Evolutionary conservation across 495 filamentous ascomycete genomes (phyloP), one percentile per base, ranked within the genome.

Genomic region (Hypoxylon cercidicola): DNA sequence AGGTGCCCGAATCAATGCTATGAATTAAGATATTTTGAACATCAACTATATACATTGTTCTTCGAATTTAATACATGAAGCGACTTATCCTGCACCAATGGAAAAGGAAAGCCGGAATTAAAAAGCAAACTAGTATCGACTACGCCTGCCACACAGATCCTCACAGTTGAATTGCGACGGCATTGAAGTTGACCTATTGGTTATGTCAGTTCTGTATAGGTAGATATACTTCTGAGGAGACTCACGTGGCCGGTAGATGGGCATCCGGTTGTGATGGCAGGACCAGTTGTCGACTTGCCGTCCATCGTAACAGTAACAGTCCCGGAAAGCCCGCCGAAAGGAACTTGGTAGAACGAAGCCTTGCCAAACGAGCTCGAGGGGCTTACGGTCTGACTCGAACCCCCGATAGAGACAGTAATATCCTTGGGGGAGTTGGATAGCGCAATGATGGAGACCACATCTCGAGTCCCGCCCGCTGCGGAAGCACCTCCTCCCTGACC

Each of bases 341-440:
- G 75, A 16, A 87, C 72, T 60, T 86, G 78, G 45, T 87, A 86
- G 54, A 89, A 78, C 0, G 82, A 85, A 7, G 79, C 68, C 11
- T 72, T 73, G 10, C 71, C 71, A 4, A 66, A 62, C 1, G 70
- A 55, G 8, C 45, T 57, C 0, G 68, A 77, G 0, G 79, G 71
- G 35, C 79, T 74, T 30, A 80, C 76, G 1, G 74, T 78, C 35
- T 78, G 75, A 12, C 70, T 64, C 1, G 65, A 60, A 2, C 74
- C 71, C 3, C 84, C 88, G 40, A 90, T 85, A 4, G 73, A 68
- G 12, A 89, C 78, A 0, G 66, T 75, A 23, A 89, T 78, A 0
- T 64, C 66, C 9, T 70, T 66, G 10, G 73, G 15, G 1, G 60
- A 51, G 37, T 71, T 75, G 12, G 77, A 74, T 4, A 82, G 50